phyloP scores from a whole-genome alignment of 495 filamentous ascomycete genomes.

The Xylaria intraflava region DNA sequence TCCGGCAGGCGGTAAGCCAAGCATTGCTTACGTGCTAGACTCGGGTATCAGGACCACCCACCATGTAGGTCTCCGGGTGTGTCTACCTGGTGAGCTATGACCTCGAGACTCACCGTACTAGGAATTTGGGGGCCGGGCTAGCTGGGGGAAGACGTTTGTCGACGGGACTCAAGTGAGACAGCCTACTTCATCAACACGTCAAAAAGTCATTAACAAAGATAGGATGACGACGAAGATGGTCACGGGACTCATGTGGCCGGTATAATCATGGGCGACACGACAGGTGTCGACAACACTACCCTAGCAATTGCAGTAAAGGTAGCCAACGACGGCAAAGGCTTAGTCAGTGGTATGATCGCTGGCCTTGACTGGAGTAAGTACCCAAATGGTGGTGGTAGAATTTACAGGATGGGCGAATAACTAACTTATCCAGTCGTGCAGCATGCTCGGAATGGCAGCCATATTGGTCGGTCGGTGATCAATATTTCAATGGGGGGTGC shows the following conservation, averaged over 20 bases:
- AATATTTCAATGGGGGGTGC: slow-evolving; percentile 42
- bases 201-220: slow-evolving; percentile 45
- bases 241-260: slow-evolving; percentile 63
- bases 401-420: not conserved
- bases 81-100: not conserved
- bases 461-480: slow-evolving; percentile 34
- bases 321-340: slow-evolving; percentile 35
- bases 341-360: slow-evolving; percentile 38
- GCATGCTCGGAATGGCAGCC: slow-evolving; percentile 34
- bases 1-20: slow-evolving; percentile 34
- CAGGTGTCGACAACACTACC: slow-evolving; percentile 58
- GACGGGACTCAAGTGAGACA: slow-evolving; percentile 16
- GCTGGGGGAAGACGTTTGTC: slow-evolving; percentile 41
- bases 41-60: slow-evolving; percentile 47
- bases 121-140: slow-evolving; percentile 46
- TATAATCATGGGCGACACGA: slow-evolving; percentile 50
- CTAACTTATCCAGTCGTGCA: slow-evolving; percentile 20
- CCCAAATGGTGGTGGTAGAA: not conserved
- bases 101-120: slow-evolving; percentile 12
- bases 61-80: slow-evolving; percentile 8
- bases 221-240: slow-evolving; percentile 41
- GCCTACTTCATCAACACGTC: slow-evolving; percentile 17
- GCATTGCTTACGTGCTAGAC: slow-evolving; percentile 48
- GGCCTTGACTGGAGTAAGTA: slow-evolving; percentile 41
- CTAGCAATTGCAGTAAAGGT: slow-evolving; percentile 58